Evolutionary conservation across 1,139 yeast genomes (phyloP).

Genomic region (Candida sp.): DNA sequence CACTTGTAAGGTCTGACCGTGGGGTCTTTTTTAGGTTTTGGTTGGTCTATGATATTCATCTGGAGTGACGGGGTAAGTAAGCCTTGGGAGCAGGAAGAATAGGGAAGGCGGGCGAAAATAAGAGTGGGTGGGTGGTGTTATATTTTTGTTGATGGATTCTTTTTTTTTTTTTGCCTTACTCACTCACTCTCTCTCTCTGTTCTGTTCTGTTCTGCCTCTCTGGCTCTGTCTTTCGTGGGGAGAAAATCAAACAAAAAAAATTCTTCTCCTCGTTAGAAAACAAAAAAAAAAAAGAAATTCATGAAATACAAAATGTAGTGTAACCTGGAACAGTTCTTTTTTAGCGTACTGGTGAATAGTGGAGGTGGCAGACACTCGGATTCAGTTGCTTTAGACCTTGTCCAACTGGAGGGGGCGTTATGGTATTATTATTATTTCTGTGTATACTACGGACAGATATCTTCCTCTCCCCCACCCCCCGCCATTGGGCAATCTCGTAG

Average conservation of each 20-base stretch:
- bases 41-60: slow-evolving; percentile 4
- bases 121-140: slow-evolving; percentile 1
- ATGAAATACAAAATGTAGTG: too few species aligned
- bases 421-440: too few species aligned
- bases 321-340: neutral
- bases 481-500: too few species aligned
- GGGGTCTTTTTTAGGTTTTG: slow-evolving; percentile 22
- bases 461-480: too few species aligned
- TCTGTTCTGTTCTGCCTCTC: too few species aligned
- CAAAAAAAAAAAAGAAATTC: neutral
- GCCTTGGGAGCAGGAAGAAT: neutral
- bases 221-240: neutral
- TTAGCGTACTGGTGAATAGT: too few species aligned
- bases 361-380: too few species aligned
- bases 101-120: neutral
- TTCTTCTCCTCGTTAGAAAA: neutral
- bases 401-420: too few species aligned
- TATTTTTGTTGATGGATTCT: slow-evolving; percentile 3
- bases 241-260: neutral
- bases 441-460: too few species aligned
- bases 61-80: neutral
- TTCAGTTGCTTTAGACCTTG: too few species aligned
- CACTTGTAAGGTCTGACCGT: slow-evolving; percentile 56
- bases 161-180: slow-evolving; percentile 1
- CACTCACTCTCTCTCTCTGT: neutral